Conservation (phyloP, 2,329 filamentous ascomycete species). For the Aspergillus melleus region DNA sequence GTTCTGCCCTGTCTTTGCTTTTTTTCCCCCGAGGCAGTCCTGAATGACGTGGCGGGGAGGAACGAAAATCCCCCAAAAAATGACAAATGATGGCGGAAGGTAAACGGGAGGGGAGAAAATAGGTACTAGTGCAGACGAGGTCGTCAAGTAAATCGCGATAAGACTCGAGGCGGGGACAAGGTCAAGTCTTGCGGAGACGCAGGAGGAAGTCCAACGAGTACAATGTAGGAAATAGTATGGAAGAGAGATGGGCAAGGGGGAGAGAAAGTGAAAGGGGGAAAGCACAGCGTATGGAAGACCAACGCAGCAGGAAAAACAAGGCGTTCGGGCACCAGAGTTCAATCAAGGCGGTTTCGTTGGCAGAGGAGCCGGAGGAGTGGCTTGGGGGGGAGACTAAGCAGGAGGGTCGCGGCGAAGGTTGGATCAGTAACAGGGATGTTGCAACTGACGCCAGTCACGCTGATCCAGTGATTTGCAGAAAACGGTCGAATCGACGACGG, state of each 20-base stretch:
- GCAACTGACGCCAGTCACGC: conserved; percentile 28
- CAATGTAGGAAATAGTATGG: not conserved
- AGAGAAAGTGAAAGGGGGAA: not conserved
- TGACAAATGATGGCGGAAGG: not conserved
- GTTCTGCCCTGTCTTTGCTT: not conserved
- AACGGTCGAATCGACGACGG: conserved; percentile 16
- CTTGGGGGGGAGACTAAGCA: conserved; percentile 24
- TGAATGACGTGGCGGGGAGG: not conserved
- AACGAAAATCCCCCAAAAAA: not conserved
- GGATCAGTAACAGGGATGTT: conserved; percentile 36
- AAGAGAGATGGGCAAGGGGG: not conserved
- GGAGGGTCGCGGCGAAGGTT: conserved; percentile 25
- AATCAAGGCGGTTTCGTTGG: conserved; percentile 31
- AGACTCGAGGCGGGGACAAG: not conserved
- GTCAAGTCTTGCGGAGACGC: not conserved
- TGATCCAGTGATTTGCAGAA: conserved; percentile 21
- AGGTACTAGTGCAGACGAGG: not conserved
- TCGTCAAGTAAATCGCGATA: conserved; percentile 2
- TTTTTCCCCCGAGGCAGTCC: not conserved
- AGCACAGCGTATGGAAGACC: conserved; percentile 19
- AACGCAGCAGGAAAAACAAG: conserved; percentile 32
- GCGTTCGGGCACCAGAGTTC: conserved; percentile 38
- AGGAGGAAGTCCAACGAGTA: not conserved
- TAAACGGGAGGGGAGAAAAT: not conserved
- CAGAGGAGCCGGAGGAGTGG: conserved; percentile 26